Conservation (phyloP, 306 rosid genomes). For the Glycine tomentella region DNA sequence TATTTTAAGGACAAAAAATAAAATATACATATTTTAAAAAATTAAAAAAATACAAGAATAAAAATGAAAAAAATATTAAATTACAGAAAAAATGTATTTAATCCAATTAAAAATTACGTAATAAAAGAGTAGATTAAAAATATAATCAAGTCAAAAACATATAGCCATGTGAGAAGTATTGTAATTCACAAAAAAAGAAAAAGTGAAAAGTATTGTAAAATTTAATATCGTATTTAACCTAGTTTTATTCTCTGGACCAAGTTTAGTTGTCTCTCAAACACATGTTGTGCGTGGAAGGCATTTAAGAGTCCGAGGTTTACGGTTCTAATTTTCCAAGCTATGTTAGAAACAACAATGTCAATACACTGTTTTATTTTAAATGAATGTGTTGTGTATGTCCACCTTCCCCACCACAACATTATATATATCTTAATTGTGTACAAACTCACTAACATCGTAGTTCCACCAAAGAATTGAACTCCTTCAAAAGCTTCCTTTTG, state of each 20-base stretch:
- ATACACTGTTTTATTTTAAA: not conserved
- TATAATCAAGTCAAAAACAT: too few species aligned
- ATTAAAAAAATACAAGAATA: too few species aligned
- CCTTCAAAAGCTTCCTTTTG: not conserved
- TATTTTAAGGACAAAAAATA: too few species aligned
- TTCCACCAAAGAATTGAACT: not conserved
- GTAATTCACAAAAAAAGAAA: too few species aligned
- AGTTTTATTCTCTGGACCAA: not conserved
- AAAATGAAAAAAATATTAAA: too few species aligned
- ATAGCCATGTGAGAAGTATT: too few species aligned
- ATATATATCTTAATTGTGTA: not conserved
- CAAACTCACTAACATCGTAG: not conserved
- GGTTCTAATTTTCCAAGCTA: not conserved
- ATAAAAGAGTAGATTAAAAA: too few species aligned
- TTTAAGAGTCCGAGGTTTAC: not conserved
- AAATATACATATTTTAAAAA: too few species aligned
- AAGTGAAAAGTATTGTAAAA: too few species aligned
- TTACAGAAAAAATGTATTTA: too few species aligned
- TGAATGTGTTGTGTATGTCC: not conserved
- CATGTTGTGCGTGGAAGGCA: not conserved
- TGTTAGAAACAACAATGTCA: not conserved
- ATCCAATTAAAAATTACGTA: too few species aligned
- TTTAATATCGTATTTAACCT: not conserved
- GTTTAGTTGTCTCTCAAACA: not conserved
- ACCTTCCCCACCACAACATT: not conserved